Evolutionary conservation across 1,139 yeast genomes (phyloP).

Genomic region (Nakaseomyces bracarensis): DNA sequence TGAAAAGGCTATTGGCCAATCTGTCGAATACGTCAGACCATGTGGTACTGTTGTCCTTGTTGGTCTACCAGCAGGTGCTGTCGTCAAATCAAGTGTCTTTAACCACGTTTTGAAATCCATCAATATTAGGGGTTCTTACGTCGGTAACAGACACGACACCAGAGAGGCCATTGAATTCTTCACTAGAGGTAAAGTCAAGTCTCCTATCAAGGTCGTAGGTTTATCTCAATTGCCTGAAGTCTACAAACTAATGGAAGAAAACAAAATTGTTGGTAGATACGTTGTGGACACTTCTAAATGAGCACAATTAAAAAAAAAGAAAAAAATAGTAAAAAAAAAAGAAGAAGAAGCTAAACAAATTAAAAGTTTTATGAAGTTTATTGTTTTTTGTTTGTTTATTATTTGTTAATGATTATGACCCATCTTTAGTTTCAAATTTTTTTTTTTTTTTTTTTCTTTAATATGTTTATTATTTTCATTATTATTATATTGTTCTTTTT

Average conservation of each 20-base stretch:
- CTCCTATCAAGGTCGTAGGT: conserved; percentile 65
- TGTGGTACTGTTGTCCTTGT: conserved; percentile 66
- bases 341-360: not conserved
- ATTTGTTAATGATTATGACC: conserved; percentile 1
- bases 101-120: conserved; percentile 58
- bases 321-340: not conserved
- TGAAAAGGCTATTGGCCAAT: conserved; percentile 56
- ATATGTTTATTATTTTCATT: not conserved
- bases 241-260: conserved; percentile 61
- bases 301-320: not conserved
- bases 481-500: too few relatives aligned
- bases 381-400: too few relatives aligned
- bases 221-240: conserved; percentile 55
- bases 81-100: conserved; percentile 56
- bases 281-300: conserved; percentile 62
- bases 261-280: conserved; percentile 66
- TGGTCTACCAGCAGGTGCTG: conserved; percentile 68
- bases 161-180: conserved; percentile 71
- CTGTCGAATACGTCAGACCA: conserved; percentile 56
- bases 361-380: too few relatives aligned
- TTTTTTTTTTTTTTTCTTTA: not conserved
- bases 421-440: too few relatives aligned
- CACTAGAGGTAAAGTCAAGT: conserved; percentile 56
- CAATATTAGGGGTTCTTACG: conserved; percentile 62
- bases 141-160: conserved; percentile 74